Conservation (phyloP, 2,329 filamentous ascomycete species). For the Hymenoscyphus fructigenus region DNA sequence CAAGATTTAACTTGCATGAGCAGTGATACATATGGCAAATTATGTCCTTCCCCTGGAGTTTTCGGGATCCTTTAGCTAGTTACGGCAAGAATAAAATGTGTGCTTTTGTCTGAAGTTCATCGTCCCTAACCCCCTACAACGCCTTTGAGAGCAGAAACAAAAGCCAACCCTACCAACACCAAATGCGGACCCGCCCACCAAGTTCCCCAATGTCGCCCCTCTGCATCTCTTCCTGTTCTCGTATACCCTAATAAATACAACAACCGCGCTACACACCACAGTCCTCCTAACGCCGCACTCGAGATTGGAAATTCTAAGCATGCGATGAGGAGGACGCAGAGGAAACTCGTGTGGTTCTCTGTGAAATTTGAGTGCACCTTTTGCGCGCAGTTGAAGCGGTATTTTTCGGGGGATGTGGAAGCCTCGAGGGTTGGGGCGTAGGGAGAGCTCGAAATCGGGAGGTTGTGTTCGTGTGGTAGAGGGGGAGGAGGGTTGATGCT, state of each 20-base stretch:
- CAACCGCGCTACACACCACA: neutral
- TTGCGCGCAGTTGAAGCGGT: neutral
- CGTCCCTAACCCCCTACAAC: too few species aligned
- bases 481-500: too few species aligned
- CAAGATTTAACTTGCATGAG: neutral
- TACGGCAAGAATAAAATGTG: too few species aligned
- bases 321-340: neutral
- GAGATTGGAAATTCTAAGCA: neutral
- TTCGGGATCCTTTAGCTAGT: too few species aligned
- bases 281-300: neutral
- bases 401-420: neutral
- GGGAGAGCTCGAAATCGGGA: too few species aligned
- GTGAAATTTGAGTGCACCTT: neutral
- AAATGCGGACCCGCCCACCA: neutral
- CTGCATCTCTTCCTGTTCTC: neutral
- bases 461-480: too few species aligned
- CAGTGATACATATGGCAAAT: too few species aligned
- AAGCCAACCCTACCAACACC: neutral
- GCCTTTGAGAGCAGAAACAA: neutral
- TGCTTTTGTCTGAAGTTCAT: too few species aligned
- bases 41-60: too few species aligned
- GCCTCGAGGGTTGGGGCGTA: too few species aligned
- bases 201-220: slow-evolving; percentile 2
- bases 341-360: neutral
- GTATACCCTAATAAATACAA: neutral